Base-by-base conservation (phyloP, 2,329 filamentous ascomycete species). In the Elsinoe arachidis region DNA sequence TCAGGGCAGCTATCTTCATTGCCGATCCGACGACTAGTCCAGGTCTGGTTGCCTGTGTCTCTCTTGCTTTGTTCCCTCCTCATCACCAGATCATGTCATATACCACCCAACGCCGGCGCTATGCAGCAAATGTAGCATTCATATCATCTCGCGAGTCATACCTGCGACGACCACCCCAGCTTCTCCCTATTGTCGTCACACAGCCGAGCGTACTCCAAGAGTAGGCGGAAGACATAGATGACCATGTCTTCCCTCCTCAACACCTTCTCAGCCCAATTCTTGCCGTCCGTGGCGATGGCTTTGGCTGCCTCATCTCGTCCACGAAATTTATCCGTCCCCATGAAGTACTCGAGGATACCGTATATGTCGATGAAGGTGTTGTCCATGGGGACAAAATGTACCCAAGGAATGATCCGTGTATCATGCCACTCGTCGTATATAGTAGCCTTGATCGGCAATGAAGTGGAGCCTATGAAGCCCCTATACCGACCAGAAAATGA, bases 341-440 rank as follows among this genome's bases (percentile, higher is more conserved):
- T 66, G 64, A 91, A 90, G 66, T 88, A 91, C 58, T 86, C 82
- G 76, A 90, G 78, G 57, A 89, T 83, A 43, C 81, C 83, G 60
- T 84, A 90, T 64, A 87, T 79, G 63, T 91, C 88, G 35, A 80
- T 73, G 64, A 85, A 90, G 1, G 83, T 80, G 65, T 81, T 87
- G 67, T 90, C 86, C 79, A 92, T 84, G 14, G 88, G 88, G 1
- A 90, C 84, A 64, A 88, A 92, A 70, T 93, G 88, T 65, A 83
- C 82, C 88, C 88, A 93, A 0, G 86, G 78, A 1, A 89, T 75
- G 1, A 92, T 75, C 63, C 68, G 75, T 64, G 62, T 76, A 67
- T 91, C 87, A 66, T 91, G 88, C 88, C 88, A 93, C 68, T 93
- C 88, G 17, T 81, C 78, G 72, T 85, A 93, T 19, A 92, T 74